phyloP scores from a whole-genome alignment of 1,284 basidiomycete genomes.

The Cutaneotrichosporon cyanovorans region DNA sequence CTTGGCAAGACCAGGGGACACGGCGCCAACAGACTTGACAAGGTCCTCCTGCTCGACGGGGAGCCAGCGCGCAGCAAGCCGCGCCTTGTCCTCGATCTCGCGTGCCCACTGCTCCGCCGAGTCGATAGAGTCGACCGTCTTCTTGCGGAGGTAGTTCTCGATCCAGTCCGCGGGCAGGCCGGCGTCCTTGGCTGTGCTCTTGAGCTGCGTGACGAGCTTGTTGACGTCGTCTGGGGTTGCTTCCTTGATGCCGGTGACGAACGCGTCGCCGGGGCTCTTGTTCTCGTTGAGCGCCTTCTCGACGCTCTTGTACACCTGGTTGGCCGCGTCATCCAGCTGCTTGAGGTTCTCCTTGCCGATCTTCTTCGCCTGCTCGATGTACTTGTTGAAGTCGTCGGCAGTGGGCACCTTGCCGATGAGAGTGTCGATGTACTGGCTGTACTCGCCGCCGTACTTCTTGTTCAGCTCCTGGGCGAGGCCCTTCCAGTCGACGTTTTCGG shows the following conservation, averaged over 20 bases:
- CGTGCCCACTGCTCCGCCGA: slow-evolving; percentile 34
- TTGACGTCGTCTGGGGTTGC: slow-evolving; percentile 39
- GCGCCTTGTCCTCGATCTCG: slow-evolving; percentile 29
- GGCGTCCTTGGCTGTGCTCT: slow-evolving; percentile 38
- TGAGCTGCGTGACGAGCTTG: slow-evolving; percentile 36
- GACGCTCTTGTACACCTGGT: slow-evolving; percentile 35
- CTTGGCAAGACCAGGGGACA: slow-evolving; percentile 39
- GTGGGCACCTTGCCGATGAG: slow-evolving; percentile 36
- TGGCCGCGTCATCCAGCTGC: slow-evolving; percentile 37
- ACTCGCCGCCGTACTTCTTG: slow-evolving; percentile 34
- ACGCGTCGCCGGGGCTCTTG: slow-evolving; percentile 29
- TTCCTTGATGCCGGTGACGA: slow-evolving; percentile 34
- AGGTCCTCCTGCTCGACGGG: slow-evolving; percentile 38
- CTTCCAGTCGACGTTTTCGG: slow-evolving; percentile 41
- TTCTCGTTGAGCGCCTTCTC: slow-evolving; percentile 39
- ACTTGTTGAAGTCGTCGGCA: slow-evolving; percentile 32
- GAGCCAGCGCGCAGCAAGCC: slow-evolving; percentile 28
- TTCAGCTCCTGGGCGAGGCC: slow-evolving; percentile 30
- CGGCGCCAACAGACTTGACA: slow-evolving; percentile 31
- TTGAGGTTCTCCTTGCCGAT: slow-evolving; percentile 35
- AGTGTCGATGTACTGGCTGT: slow-evolving; percentile 35
- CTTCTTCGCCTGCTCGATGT: slow-evolving; percentile 36
- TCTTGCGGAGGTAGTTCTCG: slow-evolving; percentile 34
- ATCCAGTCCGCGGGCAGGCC: slow-evolving; percentile 40
- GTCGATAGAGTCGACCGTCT: slow-evolving; percentile 35